phyloP scores from a whole-genome alignment of 208 protist species.

The Trypanosoma caninum region DNA sequence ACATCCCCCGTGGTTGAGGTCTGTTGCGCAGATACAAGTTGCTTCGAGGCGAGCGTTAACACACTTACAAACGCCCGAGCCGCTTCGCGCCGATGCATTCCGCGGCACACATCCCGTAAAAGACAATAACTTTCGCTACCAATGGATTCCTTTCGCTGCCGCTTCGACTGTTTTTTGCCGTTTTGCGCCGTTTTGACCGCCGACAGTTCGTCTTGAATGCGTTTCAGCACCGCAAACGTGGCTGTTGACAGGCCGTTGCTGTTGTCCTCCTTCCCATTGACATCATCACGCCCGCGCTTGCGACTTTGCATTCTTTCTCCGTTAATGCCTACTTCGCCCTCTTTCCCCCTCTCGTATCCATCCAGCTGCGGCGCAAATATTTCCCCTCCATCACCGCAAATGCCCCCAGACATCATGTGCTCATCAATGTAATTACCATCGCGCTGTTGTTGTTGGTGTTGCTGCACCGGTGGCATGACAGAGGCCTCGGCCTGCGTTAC shows the following conservation, averaged over 20 bases:
- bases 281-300: constrained; percentile 11
- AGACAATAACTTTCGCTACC: constrained; percentile 28
- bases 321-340: background rate
- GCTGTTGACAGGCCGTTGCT: constrained; percentile 33
- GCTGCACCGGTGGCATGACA: constrained; percentile 22
- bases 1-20: constrained; percentile 27
- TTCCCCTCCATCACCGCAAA: constrained; percentile 7
- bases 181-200: background rate
- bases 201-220: constrained; percentile 28
- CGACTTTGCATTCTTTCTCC: background rate
- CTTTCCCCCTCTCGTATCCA: background rate
- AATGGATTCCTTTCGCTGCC: constrained; percentile 13
- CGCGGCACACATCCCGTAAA: constrained; percentile 43
- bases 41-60: constrained; percentile 67
- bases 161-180: constrained; percentile 19
- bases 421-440: constrained; percentile 2
- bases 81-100: constrained; percentile 57
- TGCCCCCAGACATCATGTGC: constrained; percentile 6
- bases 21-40: constrained; percentile 51
- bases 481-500: constrained; percentile 28
- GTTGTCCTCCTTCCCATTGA: background rate
- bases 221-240: constrained; percentile 49
- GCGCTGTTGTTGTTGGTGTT: constrained; percentile 1
- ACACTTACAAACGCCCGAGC: constrained; percentile 82
- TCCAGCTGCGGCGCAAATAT: background rate